A percentile compares a stretch with the other conserved stretches of the same genome.
Conservation (phyloP, 164 flowering plant genomes). For the Saururus chinensis region DNA sequence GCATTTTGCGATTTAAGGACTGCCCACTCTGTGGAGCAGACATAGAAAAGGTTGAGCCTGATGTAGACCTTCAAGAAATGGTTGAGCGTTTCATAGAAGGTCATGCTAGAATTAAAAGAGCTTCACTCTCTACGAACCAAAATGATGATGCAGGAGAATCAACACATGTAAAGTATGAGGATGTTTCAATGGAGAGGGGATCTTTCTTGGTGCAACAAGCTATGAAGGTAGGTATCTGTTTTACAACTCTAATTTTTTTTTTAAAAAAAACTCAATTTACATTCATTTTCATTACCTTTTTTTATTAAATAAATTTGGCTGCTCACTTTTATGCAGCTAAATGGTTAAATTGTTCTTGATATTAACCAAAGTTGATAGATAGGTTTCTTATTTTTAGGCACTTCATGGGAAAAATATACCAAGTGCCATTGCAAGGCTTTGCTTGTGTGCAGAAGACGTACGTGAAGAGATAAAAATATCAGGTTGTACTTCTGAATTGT, state of each 20-base stretch:
- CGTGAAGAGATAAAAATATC: constrained; percentile 54
- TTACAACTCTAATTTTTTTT: background rate
- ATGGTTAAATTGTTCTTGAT: background rate
- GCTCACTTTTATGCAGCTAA: no score
- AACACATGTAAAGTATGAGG: constrained; percentile 64
- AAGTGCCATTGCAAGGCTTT: constrained; percentile 92
- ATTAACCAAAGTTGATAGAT: background rate
- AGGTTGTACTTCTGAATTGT: constrained; percentile 69
- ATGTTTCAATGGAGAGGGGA: constrained; percentile 91
- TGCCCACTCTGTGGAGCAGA: constrained; percentile 97
- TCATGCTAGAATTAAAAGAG: constrained; percentile 87
- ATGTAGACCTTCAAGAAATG: constrained; percentile 49
- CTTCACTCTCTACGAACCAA: constrained; percentile 28
- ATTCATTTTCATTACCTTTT: no score
- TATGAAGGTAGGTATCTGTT: constrained; percentile 66
- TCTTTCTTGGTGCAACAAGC: constrained; percentile 96
- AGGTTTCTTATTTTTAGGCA: constrained; percentile 45
- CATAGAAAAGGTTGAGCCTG: constrained; percentile 70
- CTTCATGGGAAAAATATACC: constrained; percentile 75
- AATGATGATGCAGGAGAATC: constrained; percentile 24
- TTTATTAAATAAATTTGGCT: no score
- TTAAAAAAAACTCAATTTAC: no score
- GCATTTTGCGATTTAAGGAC: constrained; percentile 77
- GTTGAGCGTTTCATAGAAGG: constrained; percentile 97
- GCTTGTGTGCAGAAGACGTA: constrained; percentile 73